Conservation (phyloP, 805 yeast genomes). For the Ogataea salicorniae region DNA sequence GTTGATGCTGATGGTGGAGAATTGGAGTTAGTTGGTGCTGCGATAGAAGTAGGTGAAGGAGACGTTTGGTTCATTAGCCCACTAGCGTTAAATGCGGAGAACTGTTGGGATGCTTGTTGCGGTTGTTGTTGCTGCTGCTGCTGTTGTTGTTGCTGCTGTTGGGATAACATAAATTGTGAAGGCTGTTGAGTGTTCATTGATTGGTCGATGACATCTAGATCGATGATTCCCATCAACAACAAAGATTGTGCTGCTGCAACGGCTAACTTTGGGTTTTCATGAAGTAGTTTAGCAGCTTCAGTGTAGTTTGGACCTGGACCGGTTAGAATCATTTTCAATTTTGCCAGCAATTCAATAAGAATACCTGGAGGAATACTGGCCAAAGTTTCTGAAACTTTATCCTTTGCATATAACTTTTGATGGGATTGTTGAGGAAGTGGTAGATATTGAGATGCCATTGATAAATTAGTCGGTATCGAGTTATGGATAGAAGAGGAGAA, state of each 20-base stretch:
- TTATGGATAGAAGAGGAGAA: slow-evolving; percentile 9
- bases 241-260: slow-evolving; percentile 69
- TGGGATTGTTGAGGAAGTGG: slow-evolving; percentile 41
- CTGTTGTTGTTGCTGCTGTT: slow-evolving; percentile 17
- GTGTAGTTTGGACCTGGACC: slow-evolving; percentile 46
- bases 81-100: background rate
- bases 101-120: slow-evolving; percentile 6
- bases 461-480: slow-evolving; percentile 40
- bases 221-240: slow-evolving; percentile 71
- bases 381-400: slow-evolving; percentile 56
- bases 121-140: slow-evolving; percentile 15
- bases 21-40: slow-evolving; percentile 3
- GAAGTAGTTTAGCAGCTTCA: slow-evolving; percentile 49
- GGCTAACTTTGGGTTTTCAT: slow-evolving; percentile 52
- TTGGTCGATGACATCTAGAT: slow-evolving; percentile 59
- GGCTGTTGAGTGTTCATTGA: slow-evolving; percentile 30
- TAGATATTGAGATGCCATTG: slow-evolving; percentile 50
- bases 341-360: slow-evolving; percentile 62
- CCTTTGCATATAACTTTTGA: slow-evolving; percentile 38
- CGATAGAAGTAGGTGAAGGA: slow-evolving; percentile 3
- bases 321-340: slow-evolving; percentile 51
- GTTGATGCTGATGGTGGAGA: slow-evolving; percentile 2
- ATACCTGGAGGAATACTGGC: slow-evolving; percentile 66
- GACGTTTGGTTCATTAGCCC: background rate
- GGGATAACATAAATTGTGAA: too few species aligned